phyloP scores from a whole-genome alignment of 805 yeast species.

The Hanseniaspora lachancei region DNA sequence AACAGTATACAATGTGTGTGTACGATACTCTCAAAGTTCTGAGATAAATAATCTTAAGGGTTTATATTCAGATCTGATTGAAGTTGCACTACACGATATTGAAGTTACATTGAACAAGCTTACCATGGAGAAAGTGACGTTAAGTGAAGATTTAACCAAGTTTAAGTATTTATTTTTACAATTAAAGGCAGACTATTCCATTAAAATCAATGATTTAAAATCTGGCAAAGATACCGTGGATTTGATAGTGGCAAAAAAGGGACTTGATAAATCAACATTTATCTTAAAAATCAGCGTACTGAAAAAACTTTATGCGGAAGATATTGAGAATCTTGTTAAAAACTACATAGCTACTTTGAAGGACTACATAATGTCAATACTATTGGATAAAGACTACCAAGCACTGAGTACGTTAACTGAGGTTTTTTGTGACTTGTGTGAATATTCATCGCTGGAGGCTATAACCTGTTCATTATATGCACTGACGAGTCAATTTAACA shows the following conservation, averaged over 20 bases:
- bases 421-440: conserved; percentile 23
- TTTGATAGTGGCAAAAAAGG: conserved; percentile 21
- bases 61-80: neutral
- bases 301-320: conserved; percentile 13
- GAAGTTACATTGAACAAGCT: neutral
- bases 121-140: neutral
- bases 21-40: neutral
- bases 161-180: neutral
- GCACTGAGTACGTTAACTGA: conserved; percentile 21
- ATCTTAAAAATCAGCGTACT: conserved; percentile 21
- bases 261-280: conserved; percentile 25
- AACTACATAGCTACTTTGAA: conserved; percentile 21
- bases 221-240: conserved; percentile 20
- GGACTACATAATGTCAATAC: conserved; percentile 24
- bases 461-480: conserved; percentile 28
- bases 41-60: neutral
- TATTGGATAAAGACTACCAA: conserved; percentile 20
- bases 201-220: conserved; percentile 18
- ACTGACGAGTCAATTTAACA: conserved; percentile 23
- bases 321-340: neutral
- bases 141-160: neutral
- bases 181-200: conserved; percentile 22
- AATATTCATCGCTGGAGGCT: conserved; percentile 21
- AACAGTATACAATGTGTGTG: neutral
- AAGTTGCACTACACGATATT: neutral